Conservation (phyloP, 1,284 basidiomycete genomes). For the Boletus smithii region DNA sequence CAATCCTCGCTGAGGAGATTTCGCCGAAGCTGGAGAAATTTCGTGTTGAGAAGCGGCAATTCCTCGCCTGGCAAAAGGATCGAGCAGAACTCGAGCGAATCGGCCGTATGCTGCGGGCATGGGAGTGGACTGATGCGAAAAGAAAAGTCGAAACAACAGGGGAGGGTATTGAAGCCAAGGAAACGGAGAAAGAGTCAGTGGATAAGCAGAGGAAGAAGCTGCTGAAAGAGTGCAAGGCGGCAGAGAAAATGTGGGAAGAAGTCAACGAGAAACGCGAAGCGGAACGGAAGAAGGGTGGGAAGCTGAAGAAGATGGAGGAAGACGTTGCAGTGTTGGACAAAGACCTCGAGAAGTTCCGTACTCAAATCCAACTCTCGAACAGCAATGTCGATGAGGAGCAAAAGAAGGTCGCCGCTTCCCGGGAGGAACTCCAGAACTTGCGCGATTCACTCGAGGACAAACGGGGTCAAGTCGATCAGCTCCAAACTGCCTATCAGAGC, state of each 20-base stretch:
- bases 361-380: conserved; percentile 84
- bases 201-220: conserved; percentile 54
- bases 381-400: conserved; percentile 81
- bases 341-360: conserved; percentile 81
- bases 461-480: conserved; percentile 53
- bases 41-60: conserved; percentile 86
- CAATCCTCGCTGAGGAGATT: conserved; percentile 86
- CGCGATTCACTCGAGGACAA: conserved; percentile 54
- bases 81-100: conserved; percentile 89
- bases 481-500: conserved; percentile 61
- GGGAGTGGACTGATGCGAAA: conserved; percentile 76
- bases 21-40: conserved; percentile 92
- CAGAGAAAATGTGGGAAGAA: conserved; percentile 55
- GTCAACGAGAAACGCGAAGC: conserved; percentile 63
- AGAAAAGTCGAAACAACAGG: conserved; percentile 47
- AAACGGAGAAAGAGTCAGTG: conserved; percentile 43
- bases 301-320: conserved; percentile 72
- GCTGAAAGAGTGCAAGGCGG: conserved; percentile 44
- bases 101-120: conserved; percentile 80
- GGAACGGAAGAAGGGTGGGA: conserved; percentile 71
- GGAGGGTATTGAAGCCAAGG: conserved; percentile 52
- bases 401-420: conserved; percentile 54
- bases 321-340: conserved; percentile 79
- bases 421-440: conserved; percentile 62
- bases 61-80: conserved; percentile 89